Evolutionary conservation across 1,284 basidiomycete species (phyloP).

Genomic region (Rhodotorula sp.): DNA sequence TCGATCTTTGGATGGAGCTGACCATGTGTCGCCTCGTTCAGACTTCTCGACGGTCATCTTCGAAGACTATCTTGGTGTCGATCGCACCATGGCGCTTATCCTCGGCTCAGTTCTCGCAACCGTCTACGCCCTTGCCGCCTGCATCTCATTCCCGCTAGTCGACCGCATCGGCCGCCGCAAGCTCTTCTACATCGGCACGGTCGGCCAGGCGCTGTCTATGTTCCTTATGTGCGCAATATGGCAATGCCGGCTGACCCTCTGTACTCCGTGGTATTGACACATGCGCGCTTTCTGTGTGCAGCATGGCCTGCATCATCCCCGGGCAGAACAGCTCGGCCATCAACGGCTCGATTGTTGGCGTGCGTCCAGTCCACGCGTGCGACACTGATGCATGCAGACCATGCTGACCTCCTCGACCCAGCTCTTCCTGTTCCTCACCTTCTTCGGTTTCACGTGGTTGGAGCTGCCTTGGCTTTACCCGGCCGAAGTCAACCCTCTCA

Average conservation of each 20-base stretch:
- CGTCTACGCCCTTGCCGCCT: constrained; percentile 56
- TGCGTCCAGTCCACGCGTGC: too few relatives aligned
- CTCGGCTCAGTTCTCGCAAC: constrained; percentile 58
- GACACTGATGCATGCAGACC: too few relatives aligned
- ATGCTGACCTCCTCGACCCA: too few relatives aligned
- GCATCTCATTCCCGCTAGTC: constrained; percentile 56
- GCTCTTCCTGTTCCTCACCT: constrained; percentile 54
- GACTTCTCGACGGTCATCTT: constrained; percentile 56
- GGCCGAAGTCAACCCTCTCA: constrained; percentile 57
- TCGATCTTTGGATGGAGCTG: too few relatives aligned
- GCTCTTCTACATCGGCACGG: constrained; percentile 57
- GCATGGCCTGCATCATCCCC: constrained; percentile 53
- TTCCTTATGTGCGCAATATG: constrained; percentile 51
- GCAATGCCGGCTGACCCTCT: too few relatives aligned
- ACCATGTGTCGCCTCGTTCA: not conserved
- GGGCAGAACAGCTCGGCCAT: not conserved
- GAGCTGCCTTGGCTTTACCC: constrained; percentile 57
- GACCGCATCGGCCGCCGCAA: constrained; percentile 56
- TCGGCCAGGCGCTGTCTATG: constrained; percentile 55
- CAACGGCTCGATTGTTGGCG: constrained; percentile 55
- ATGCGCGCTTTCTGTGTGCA: too few relatives aligned
- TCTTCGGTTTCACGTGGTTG: constrained; percentile 49
- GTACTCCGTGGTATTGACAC: too few relatives aligned
- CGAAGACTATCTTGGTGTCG: constrained; percentile 52
- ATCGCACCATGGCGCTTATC: constrained; percentile 52